Percentiles rank a stretch among this genome's conserved stretches.
Evolutionary conservation across 768 basidiomycete species (phyloP).

Genomic region (Pulveroboletus ravenelii): DNA sequence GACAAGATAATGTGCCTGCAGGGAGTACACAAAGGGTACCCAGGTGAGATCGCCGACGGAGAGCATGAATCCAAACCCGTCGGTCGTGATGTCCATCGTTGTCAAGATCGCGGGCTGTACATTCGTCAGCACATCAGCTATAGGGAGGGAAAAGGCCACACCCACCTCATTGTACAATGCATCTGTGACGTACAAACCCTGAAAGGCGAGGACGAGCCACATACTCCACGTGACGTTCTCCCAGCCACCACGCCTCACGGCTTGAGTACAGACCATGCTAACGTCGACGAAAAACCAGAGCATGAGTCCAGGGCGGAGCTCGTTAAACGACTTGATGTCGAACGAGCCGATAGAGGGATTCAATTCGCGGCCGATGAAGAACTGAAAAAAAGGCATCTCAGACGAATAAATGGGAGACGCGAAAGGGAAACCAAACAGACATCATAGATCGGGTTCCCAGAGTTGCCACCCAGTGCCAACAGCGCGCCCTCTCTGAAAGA

Average conservation of each 20-base stretch:
- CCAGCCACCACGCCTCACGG: slow-evolving; percentile 66
- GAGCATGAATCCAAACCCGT: slow-evolving; percentile 99
- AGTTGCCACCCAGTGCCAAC: slow-evolving; percentile 90
- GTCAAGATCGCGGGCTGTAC: slow-evolving; percentile 79
- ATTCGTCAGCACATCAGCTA: background rate
- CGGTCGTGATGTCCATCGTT: slow-evolving; percentile 96
- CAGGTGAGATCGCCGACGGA: slow-evolving; percentile 86
- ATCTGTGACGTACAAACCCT: slow-evolving; percentile 83
- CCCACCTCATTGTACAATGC: slow-evolving; percentile 86
- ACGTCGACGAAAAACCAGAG: slow-evolving; percentile 92
- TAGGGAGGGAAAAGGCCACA: background rate
- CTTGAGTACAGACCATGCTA: slow-evolving; percentile 88
- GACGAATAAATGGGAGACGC: background rate
- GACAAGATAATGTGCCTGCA: slow-evolving; percentile 94
- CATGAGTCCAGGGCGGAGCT: slow-evolving; percentile 57
- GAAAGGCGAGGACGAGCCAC: slow-evolving; percentile 84
- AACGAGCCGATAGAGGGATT: slow-evolving; percentile 82
- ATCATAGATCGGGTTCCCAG: slow-evolving; percentile 83
- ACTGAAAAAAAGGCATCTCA: slow-evolving; percentile 43
- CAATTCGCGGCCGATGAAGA: slow-evolving; percentile 90
- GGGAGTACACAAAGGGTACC: slow-evolving; percentile 92
- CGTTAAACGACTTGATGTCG: slow-evolving; percentile 61
- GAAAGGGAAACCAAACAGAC: slow-evolving; percentile 41
- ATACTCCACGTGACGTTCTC: slow-evolving; percentile 78
- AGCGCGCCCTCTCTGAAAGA: slow-evolving; percentile 70